Evolutionary conservation across 2,329 filamentous ascomycete species (phyloP).

Genomic region (Huntiella abstrusa): DNA sequence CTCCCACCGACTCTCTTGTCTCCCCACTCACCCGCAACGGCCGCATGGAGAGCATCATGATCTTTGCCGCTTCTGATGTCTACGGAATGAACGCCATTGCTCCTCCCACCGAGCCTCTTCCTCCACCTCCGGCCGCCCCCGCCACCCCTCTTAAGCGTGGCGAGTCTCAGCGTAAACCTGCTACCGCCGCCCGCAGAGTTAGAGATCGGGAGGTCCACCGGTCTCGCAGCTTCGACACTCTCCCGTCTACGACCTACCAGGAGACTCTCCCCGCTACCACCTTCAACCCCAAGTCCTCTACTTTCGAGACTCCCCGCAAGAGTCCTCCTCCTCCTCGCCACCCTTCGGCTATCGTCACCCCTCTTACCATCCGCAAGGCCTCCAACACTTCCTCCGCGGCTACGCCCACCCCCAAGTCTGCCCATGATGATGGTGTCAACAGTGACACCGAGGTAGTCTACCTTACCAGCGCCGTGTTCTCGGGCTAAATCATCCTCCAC

Average conservation of each 20-base stretch:
- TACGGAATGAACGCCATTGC: constrained; percentile 49
- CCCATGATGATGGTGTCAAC: constrained; percentile 16
- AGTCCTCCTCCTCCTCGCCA: constrained; percentile 4
- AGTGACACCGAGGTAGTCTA: constrained; percentile 20
- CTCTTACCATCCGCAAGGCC: constrained; percentile 19
- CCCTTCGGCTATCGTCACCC: constrained; percentile 1
- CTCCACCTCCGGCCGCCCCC: constrained; percentile 25
- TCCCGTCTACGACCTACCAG: constrained; percentile 19
- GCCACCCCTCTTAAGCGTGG: constrained; percentile 23
- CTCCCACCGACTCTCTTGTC: neutral
- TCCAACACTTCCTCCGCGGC: constrained; percentile 18
- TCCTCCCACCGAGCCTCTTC: constrained; percentile 19
- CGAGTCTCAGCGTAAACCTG: constrained; percentile 13
- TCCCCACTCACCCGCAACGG: constrained; percentile 16
- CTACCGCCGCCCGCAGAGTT: constrained; percentile 7
- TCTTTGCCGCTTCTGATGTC: constrained; percentile 50
- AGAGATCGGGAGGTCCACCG: constrained; percentile 25
- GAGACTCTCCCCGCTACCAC: neutral
- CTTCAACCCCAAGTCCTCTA: constrained; percentile 11
- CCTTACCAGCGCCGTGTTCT: constrained; percentile 31
- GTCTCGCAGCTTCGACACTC: constrained; percentile 31
- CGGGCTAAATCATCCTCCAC: constrained; percentile 18
- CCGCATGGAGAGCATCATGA: constrained; percentile 44
- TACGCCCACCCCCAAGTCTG: neutral
- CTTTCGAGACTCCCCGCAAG: constrained; percentile 8